phyloP scores from a whole-genome alignment of 371 early-diverging fungal genomes.

The Aphelidium insulamus region DNA sequence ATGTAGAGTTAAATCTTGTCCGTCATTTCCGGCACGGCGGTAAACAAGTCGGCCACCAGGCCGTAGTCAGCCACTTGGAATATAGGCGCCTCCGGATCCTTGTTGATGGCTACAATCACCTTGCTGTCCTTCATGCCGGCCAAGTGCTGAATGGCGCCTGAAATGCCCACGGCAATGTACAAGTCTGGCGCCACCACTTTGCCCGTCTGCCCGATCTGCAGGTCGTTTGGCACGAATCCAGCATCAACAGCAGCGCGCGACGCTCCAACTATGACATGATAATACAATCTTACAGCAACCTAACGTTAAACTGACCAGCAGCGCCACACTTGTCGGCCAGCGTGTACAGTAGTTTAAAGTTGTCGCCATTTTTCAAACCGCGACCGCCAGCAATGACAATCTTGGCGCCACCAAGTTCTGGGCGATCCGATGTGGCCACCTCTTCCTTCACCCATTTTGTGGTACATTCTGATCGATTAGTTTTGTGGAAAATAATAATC shows the following conservation, averaged over 20 bases:
- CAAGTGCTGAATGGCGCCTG: constrained; percentile 92
- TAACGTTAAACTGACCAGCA: constrained; percentile 35
- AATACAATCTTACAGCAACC: background rate
- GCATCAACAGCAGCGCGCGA: constrained; percentile 96
- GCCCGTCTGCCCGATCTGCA: constrained; percentile 96
- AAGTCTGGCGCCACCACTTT: constrained; percentile 77
- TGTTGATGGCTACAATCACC: constrained; percentile 94
- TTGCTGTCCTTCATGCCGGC: constrained; percentile 98
- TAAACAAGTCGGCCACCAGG: constrained; percentile 85
- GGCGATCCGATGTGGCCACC: constrained; percentile 79
- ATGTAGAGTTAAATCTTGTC: constrained; percentile 40
- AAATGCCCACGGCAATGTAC: constrained; percentile 85
- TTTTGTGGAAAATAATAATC: constrained; percentile 1
- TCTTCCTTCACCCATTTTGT: constrained; percentile 77
- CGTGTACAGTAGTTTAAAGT: constrained; percentile 75
- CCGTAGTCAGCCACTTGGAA: constrained; percentile 96
- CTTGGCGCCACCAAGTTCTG: constrained; percentile 70
- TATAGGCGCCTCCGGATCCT: constrained; percentile 93
- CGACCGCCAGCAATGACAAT: constrained; percentile 87
- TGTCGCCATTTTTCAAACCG: constrained; percentile 88
- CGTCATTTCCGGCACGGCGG: constrained; percentile 75
- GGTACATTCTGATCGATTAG: constrained; percentile 3
- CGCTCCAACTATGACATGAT: constrained; percentile 52
- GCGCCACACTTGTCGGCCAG: constrained; percentile 88
- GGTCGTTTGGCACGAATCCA: constrained; percentile 83